These are phyloP conservation scores for Chalara sp. DNA, from an alignment of 2,329 filamentous ascomycete species.

Conservation along the genomic window DNA sequence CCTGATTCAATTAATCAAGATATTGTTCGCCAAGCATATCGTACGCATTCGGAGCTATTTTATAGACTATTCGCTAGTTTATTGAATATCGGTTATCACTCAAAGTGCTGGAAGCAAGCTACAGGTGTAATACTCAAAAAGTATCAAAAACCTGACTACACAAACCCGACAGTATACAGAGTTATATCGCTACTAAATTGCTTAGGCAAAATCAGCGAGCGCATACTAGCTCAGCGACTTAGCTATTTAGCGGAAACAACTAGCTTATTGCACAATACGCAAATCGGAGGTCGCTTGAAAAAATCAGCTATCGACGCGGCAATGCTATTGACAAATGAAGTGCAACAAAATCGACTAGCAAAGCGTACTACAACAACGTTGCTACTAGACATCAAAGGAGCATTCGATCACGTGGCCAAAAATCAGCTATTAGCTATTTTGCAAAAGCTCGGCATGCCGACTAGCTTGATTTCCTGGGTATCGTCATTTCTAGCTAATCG, in stretches of 20 bases:
- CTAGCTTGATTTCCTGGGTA: not conserved
- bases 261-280: not conserved
- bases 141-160: not conserved
- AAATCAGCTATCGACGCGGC: constrained; percentile 5
- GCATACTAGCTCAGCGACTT: constrained; percentile 3
- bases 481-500: not conserved
- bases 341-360: not conserved
- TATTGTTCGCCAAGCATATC: not conserved
- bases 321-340: not conserved
- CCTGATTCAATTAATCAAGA: not conserved
- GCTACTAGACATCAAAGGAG: constrained; percentile 4
- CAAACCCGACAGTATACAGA: not conserved
- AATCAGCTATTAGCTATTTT: constrained; percentile 2
- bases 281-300: constrained; percentile 1
- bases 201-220: not conserved
- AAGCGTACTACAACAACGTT: not conserved
- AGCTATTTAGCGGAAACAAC: constrained; percentile 4
- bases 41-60: not conserved
- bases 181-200: constrained; percentile 1
- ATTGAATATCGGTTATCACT: not conserved
- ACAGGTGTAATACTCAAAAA: constrained; percentile 2
- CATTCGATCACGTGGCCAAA: constrained; percentile 2
- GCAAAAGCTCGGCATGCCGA: not conserved
- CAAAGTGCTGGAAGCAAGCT: not conserved
- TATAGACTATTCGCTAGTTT: not conserved